These are phyloP conservation scores for Cyberlindnera lachancei DNA, from an alignment of 805 yeast genomes.

Conservation along the genomic window DNA sequence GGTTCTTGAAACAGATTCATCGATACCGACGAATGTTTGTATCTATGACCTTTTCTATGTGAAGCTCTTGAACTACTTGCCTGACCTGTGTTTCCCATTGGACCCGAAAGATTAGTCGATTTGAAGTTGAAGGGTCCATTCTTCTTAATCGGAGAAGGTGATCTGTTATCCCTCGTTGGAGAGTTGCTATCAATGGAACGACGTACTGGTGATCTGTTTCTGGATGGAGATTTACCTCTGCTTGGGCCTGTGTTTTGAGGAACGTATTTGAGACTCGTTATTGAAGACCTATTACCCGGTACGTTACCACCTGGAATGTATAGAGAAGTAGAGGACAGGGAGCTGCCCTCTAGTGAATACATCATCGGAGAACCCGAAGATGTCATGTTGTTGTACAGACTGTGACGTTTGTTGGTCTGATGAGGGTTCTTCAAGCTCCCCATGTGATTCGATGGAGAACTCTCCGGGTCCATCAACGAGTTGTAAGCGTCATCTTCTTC, in stretches of 20 bases:
- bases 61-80: constrained; percentile 43
- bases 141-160: constrained; percentile 21
- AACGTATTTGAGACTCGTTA: constrained; percentile 18
- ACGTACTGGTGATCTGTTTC: constrained; percentile 24
- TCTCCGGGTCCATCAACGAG: no score
- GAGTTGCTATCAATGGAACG: constrained; percentile 21
- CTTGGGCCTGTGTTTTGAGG: constrained; percentile 21
- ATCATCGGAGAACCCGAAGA: constrained; percentile 6
- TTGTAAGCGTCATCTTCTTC: constrained; percentile 19
- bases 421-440: no score
- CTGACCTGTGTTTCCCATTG: no score
- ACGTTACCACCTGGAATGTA: constrained; percentile 22
- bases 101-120: constrained; percentile 35
- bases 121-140: constrained; percentile 56
- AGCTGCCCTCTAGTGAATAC: constrained; percentile 12
- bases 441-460: no score
- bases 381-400: constrained; percentile 4
- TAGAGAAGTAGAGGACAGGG: constrained; percentile 18
- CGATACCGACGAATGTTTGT: constrained; percentile 93
- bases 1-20: constrained; percentile 96
- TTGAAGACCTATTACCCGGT: constrained; percentile 22
- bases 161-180: constrained; percentile 23
- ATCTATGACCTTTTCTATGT: constrained; percentile 88
- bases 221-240: constrained; percentile 21
- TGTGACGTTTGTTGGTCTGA: constrained; percentile 13